Percentiles rank a stretch among this genome's conserved stretches.
Conservation (phyloP, 2,329 filamentous ascomycete genomes). For the Ophiostoma piceae region DNA sequence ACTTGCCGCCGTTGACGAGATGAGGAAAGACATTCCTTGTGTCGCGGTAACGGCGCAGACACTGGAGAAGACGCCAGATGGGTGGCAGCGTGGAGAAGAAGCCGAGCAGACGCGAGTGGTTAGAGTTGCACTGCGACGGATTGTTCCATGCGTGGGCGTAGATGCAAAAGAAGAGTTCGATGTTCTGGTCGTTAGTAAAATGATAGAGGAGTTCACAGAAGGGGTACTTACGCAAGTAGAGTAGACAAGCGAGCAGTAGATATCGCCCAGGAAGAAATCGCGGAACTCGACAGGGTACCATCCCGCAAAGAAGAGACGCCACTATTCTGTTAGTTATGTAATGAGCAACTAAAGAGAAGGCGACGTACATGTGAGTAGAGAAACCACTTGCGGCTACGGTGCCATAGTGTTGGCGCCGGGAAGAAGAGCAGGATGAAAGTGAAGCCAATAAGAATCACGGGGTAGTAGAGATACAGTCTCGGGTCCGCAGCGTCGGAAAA, state of each 20-base stretch:
- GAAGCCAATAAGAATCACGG: slow-evolving; percentile 69
- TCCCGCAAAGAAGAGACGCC: slow-evolving; percentile 74
- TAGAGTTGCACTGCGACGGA: slow-evolving; percentile 76
- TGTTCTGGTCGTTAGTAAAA: slow-evolving; percentile 53
- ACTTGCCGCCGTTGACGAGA: slow-evolving; percentile 88
- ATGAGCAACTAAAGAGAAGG: too few species aligned
- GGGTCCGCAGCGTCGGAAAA: slow-evolving; percentile 65
- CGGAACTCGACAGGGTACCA: slow-evolving; percentile 87
- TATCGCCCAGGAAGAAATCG: slow-evolving; percentile 96
- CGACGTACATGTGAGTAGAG: slow-evolving; percentile 75
- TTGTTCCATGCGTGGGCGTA: slow-evolving; percentile 75
- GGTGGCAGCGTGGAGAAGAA: slow-evolving; percentile 80
- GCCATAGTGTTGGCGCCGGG: slow-evolving; percentile 68
- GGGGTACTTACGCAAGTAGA: slow-evolving; percentile 65
- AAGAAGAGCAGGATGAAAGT: slow-evolving; percentile 66
- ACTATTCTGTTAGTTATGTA: slow-evolving; percentile 48
- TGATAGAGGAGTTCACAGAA: background rate
- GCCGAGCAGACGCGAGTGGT: slow-evolving; percentile 73
- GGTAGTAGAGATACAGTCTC: slow-evolving; percentile 76
- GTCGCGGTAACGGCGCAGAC: slow-evolving; percentile 80
- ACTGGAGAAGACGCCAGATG: slow-evolving; percentile 88
- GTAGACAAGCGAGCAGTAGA: slow-evolving; percentile 95
- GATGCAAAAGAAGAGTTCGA: slow-evolving; percentile 90
- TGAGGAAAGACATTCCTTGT: slow-evolving; percentile 87
- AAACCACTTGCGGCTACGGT: slow-evolving; percentile 77